Evolutionary conservation across 139 green algal species (phyloP).

Genomic region (Mesostigma viride): DNA sequence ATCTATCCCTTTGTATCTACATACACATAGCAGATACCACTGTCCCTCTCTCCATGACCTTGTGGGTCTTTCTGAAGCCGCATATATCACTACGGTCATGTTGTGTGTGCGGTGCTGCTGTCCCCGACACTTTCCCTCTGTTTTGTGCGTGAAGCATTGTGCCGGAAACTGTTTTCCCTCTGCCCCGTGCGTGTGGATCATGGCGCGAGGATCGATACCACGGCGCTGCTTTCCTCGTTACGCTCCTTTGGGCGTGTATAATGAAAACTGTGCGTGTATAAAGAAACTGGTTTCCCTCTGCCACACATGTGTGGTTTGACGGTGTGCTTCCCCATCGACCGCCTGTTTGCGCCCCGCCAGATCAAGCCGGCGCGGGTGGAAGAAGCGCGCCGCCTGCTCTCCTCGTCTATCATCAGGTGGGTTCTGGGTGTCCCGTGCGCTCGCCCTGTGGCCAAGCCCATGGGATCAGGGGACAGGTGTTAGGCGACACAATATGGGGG

Average conservation of each 20-base stretch:
- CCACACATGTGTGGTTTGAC: too few relatives aligned
- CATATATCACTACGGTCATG: too few relatives aligned
- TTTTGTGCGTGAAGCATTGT: too few relatives aligned
- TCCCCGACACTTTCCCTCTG: too few relatives aligned
- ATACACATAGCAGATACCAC: too few relatives aligned
- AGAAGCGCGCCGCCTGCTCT: constrained; percentile 38
- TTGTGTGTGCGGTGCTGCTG: too few relatives aligned
- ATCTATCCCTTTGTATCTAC: too few relatives aligned
- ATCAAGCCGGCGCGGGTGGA: constrained; percentile 40
- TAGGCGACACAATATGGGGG: not conserved
- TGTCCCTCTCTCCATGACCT: too few relatives aligned
- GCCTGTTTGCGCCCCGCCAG: constrained; percentile 4
- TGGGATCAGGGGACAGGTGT: not conserved
- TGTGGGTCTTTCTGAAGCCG: too few relatives aligned
- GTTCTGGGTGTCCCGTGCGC: not conserved
- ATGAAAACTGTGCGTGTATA: not conserved
- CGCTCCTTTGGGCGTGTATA: not conserved
- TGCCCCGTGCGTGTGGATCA: not conserved
- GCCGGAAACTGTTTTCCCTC: not conserved
- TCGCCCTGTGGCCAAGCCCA: not conserved
- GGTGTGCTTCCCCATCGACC: too few relatives aligned
- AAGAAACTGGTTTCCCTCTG: not conserved
- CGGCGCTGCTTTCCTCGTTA: not conserved
- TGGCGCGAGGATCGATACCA: not conserved
- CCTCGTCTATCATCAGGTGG: constrained; percentile 70